A percentile compares a stretch with the other conserved stretches of the same genome.
Conservation (phyloP, 148 eudicot genomes). For the Amaranthus hypochondriacus region DNA sequence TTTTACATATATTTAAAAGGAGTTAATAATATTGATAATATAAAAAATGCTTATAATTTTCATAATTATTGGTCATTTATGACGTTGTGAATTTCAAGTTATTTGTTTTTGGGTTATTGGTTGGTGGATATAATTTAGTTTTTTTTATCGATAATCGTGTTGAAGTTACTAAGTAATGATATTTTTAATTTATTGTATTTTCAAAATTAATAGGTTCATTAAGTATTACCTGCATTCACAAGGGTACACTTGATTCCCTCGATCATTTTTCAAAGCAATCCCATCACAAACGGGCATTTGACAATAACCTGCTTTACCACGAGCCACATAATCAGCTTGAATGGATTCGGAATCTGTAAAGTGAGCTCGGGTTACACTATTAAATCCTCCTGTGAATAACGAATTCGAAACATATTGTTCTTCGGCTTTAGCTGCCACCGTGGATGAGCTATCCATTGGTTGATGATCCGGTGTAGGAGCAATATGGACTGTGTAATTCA, state of each 20-base stretch:
- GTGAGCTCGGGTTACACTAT: constrained; percentile 83
- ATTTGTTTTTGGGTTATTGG: too few species aligned
- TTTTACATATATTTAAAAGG: too few species aligned
- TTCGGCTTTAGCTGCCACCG: constrained; percentile 69
- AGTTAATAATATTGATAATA: too few species aligned
- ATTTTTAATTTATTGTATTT: too few species aligned
- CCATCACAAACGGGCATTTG: constrained; percentile 83
- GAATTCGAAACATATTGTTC: constrained; percentile 82
- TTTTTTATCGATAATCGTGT: too few species aligned
- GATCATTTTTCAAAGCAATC: constrained; percentile 60
- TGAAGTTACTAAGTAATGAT: too few species aligned
- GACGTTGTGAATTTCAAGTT: too few species aligned
- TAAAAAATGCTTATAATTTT: too few species aligned
- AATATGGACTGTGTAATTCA: constrained; percentile 71
- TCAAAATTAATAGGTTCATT: too few species aligned
- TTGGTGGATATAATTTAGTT: too few species aligned
- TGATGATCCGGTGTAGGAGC: constrained; percentile 81
- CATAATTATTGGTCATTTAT: too few species aligned
- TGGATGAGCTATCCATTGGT: constrained; percentile 55
- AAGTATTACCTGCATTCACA: constrained; percentile 64
- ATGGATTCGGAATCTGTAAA: constrained; percentile 55
- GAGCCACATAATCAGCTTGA: constrained; percentile 54
- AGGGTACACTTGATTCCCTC: constrained; percentile 63
- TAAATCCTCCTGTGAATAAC: constrained; percentile 76
- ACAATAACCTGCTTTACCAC: constrained; percentile 50